These are phyloP conservation scores for Phoenix roebelenii DNA, from an alignment of 176 grass and related monocot species.

Conservation along the genomic window DNA sequence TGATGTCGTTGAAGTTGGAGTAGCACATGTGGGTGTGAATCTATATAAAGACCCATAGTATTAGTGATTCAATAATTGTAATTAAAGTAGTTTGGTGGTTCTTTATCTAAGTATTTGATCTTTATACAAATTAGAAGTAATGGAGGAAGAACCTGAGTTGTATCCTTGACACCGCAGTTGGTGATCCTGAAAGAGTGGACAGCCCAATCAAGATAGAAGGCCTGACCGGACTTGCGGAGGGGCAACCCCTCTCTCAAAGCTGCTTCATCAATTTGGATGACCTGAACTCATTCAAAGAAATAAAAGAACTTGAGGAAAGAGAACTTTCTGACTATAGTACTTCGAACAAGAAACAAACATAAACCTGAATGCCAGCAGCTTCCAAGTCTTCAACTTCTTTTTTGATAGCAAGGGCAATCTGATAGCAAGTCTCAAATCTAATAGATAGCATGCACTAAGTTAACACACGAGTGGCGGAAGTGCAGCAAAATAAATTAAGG, in stretches of 20 bases:
- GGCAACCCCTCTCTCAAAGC: slow-evolving; percentile 16
- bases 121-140: no score
- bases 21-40: slow-evolving; percentile 25
- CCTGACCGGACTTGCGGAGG: slow-evolving; percentile 10
- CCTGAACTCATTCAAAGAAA: background rate
- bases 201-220: slow-evolving; percentile 18
- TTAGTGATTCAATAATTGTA: background rate
- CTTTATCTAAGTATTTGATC: background rate
- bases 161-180: slow-evolving; percentile 17
- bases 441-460: background rate
- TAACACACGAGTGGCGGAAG: no score
- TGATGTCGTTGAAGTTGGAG: slow-evolving; percentile 22
- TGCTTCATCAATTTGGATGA: slow-evolving; percentile 20
- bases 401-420: slow-evolving; percentile 21
- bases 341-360: background rate
- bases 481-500: background rate
- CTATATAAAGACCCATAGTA: background rate
- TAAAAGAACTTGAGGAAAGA: background rate
- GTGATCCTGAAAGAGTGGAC: slow-evolving; percentile 23
- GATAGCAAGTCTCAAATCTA: slow-evolving; percentile 20
- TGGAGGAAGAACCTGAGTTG: slow-evolving; percentile 3
- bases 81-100: background rate
- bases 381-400: slow-evolving; percentile 21
- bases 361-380: slow-evolving; percentile 14
- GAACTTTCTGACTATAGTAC: no score